Conservation (phyloP, 495 filamentous ascomycete genomes). For the Xylaria scruposa region DNA sequence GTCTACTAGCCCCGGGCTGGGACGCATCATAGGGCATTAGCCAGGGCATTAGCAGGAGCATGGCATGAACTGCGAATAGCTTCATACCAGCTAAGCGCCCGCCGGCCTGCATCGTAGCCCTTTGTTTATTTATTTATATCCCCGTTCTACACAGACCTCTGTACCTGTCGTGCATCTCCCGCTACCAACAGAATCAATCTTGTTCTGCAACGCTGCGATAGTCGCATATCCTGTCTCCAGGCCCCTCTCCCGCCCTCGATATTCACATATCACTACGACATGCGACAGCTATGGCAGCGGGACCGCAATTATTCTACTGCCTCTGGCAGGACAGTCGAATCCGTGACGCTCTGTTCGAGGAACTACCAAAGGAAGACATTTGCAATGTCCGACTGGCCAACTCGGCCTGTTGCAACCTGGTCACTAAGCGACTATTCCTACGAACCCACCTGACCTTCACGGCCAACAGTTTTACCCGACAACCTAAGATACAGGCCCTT, state of each 20-base stretch:
- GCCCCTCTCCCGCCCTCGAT: slow-evolving; percentile 15
- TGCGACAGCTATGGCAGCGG: slow-evolving; percentile 57
- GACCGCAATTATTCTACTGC: slow-evolving; percentile 55
- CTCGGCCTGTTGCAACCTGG: slow-evolving; percentile 57
- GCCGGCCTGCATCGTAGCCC: slow-evolving; percentile 18
- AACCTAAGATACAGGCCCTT: slow-evolving; percentile 69
- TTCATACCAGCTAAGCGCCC: slow-evolving; percentile 36
- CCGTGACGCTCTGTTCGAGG: slow-evolving; percentile 57
- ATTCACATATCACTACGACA: slow-evolving; percentile 40
- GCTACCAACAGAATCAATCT: slow-evolving; percentile 13
- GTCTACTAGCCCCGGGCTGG: slow-evolving; percentile 30
- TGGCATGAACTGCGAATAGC: slow-evolving; percentile 44
- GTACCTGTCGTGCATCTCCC: slow-evolving; percentile 14
- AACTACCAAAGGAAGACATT: slow-evolving; percentile 57
- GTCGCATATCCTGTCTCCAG: slow-evolving; percentile 14
- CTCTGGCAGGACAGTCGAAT: slow-evolving; percentile 60
- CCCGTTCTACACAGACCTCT: slow-evolving; percentile 26
- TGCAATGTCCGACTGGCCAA: slow-evolving; percentile 57
- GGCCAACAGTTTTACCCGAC: slow-evolving; percentile 71
- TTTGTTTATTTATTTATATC: slow-evolving; percentile 27
- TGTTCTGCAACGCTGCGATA: slow-evolving; percentile 27
- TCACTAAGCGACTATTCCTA: slow-evolving; percentile 60
- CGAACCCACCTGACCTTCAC: slow-evolving; percentile 69
- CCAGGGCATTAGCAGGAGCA: background rate
- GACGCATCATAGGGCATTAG: slow-evolving; percentile 13